Evolutionary conservation across 2,329 filamentous ascomycete genomes (phyloP).

Genomic region (Claviceps cyperi): DNA sequence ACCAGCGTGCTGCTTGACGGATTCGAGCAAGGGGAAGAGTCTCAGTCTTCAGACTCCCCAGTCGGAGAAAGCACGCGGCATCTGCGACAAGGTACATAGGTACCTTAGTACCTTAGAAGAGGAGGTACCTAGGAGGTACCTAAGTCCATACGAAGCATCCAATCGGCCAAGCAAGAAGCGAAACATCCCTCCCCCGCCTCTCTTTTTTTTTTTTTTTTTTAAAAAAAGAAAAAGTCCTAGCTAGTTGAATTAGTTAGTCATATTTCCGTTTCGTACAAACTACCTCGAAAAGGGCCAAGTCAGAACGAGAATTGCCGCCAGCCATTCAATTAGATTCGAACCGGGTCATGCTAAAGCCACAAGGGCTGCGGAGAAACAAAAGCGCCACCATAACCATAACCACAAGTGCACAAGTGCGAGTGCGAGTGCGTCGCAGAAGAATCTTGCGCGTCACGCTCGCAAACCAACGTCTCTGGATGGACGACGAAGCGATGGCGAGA

Average conservation of each 20-base stretch:
- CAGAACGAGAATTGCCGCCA: background rate
- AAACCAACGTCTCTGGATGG: background rate
- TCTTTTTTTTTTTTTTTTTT: background rate
- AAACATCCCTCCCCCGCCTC: background rate
- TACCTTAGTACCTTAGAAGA: too few relatives aligned
- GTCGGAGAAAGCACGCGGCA: too few relatives aligned
- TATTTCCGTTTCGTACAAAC: too few relatives aligned
- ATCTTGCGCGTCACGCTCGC: background rate
- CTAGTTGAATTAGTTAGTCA: background rate
- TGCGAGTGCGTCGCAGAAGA: background rate
- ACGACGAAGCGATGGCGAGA: background rate
- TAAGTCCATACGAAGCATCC: conserved; percentile 2
- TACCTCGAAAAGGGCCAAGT: background rate
- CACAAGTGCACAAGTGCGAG: too few relatives aligned
- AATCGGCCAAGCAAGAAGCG: background rate
- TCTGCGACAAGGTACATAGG: too few relatives aligned
- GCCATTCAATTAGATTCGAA: background rate
- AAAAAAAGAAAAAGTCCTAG: background rate
- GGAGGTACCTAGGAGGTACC: too few relatives aligned
- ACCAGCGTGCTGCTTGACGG: too few relatives aligned
- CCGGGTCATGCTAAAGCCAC: too few relatives aligned
- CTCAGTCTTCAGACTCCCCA: too few relatives aligned
- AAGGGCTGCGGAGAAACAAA: too few relatives aligned
- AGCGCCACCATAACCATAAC: too few relatives aligned
- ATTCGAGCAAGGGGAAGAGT: too few relatives aligned